These are phyloP conservation scores for Metschnikowia lochheadii DNA, from an alignment of 805 yeast genomes.

Conservation along the genomic window DNA sequence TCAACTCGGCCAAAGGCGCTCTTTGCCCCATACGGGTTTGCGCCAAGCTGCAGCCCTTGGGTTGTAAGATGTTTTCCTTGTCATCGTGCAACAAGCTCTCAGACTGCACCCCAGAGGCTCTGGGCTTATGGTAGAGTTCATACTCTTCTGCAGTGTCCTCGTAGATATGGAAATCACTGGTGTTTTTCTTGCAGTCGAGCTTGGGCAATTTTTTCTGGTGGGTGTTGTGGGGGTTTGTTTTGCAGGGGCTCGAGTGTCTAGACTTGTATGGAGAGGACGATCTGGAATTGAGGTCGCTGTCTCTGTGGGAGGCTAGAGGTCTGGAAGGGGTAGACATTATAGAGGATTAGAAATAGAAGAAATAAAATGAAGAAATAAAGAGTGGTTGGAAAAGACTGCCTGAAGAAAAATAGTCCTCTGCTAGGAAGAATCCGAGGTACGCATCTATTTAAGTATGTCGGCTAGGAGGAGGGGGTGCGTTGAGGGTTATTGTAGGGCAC, in stretches of 20 bases:
- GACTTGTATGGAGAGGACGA: conserved; percentile 16
- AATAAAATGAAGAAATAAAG: not conserved
- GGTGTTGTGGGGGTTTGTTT: conserved; percentile 3
- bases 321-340: conserved; percentile 14
- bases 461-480: not conserved
- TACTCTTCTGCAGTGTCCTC: conserved; percentile 16
- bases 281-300: conserved; percentile 16
- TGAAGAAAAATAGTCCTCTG: not conserved
- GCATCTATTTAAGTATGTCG: not conserved
- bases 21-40: conserved; percentile 15
- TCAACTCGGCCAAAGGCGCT: conserved; percentile 26
- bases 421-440: not conserved
- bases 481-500: not conserved
- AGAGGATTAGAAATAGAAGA: not conserved
- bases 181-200: conserved; percentile 5
- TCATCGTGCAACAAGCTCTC: conserved; percentile 23
- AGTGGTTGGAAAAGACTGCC: not conserved
- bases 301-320: conserved; percentile 16
- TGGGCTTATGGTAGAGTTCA: conserved; percentile 12
- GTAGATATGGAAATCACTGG: conserved; percentile 13
- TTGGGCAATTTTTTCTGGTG: conserved; percentile 13
- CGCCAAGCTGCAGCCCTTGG: conserved; percentile 18
- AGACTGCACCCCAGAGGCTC: not conserved
- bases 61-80: conserved; percentile 41
- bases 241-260: conserved; percentile 12